A percentile compares a stretch with the other conserved stretches of the same genome.
These are phyloP conservation scores for Pleurotus djamor DNA, from an alignment of 768 basidiomycete species.

Conservation along the genomic window DNA sequence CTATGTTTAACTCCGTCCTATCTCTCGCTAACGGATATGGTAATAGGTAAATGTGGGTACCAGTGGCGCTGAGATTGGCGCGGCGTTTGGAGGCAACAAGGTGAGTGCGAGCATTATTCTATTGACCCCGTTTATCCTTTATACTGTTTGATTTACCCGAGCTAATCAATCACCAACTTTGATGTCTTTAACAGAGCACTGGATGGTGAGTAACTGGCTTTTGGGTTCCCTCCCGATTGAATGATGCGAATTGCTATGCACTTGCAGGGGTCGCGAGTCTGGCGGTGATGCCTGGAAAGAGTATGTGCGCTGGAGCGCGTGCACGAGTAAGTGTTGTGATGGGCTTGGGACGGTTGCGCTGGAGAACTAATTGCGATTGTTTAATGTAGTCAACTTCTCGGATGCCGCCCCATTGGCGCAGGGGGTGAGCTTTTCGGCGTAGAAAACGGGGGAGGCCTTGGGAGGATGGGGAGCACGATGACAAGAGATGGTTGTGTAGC, in stretches of 20 bases:
- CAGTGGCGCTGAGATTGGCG: constrained; percentile 63
- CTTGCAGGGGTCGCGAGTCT: constrained; percentile 85
- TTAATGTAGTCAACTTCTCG: constrained; percentile 74
- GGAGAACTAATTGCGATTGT: not conserved
- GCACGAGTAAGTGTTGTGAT: constrained; percentile 51
- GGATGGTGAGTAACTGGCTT: constrained; percentile 58
- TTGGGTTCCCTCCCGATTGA: not conserved
- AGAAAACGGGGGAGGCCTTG: constrained; percentile 14
- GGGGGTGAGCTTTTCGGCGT: constrained; percentile 79
- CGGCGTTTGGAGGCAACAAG: constrained; percentile 95
- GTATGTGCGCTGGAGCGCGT: constrained; percentile 89
- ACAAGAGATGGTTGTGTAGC: not conserved
- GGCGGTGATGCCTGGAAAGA: constrained; percentile 99
- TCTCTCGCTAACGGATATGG: constrained; percentile 9
- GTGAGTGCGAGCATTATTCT: constrained; percentile 30
- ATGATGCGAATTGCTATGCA: constrained; percentile 10
- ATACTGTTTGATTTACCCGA: constrained; percentile 9
- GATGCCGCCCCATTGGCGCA: constrained; percentile 89
- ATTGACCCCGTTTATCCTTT: constrained; percentile 9
- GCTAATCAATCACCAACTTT: constrained; percentile 14
- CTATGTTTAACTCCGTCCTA: constrained; percentile 11
- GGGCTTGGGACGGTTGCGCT: too few species aligned
- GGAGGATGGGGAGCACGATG: not conserved
- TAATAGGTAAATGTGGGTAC: constrained; percentile 56
- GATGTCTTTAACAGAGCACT: constrained; percentile 54